phyloP scores from a whole-genome alignment of 2,329 filamentous ascomycete species.

The Colletotrichum agaves region DNA sequence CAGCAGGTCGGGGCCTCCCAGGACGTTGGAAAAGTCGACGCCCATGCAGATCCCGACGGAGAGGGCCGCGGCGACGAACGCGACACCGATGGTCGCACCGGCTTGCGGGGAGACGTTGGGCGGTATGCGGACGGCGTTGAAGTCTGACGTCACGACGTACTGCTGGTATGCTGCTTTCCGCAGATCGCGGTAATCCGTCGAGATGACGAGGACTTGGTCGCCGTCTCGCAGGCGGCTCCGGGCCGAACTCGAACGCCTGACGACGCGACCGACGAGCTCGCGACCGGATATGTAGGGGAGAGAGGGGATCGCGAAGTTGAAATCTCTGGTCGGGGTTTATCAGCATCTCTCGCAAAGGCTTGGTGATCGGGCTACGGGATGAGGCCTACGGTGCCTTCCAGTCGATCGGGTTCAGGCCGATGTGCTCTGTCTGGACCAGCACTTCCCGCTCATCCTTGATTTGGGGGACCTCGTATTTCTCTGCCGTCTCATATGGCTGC shows the following conservation, averaged over 20 bases:
- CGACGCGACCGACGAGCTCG: slow-evolving; percentile 74
- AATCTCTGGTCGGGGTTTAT: slow-evolving; percentile 58
- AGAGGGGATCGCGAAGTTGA: slow-evolving; percentile 74
- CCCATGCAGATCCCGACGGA: slow-evolving; percentile 77
- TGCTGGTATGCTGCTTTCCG: slow-evolving; percentile 79
- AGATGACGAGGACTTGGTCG: slow-evolving; percentile 72
- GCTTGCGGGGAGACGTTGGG: slow-evolving; percentile 60
- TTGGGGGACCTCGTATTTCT: slow-evolving; percentile 57
- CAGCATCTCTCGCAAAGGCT: neutral
- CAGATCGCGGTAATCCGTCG: slow-evolving; percentile 78
- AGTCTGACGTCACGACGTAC: slow-evolving; percentile 72
- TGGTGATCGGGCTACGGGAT: neutral
- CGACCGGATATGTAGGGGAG: slow-evolving; percentile 77
- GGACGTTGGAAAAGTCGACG: slow-evolving; percentile 66
- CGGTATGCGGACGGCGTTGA: slow-evolving; percentile 73
- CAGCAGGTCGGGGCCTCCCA: slow-evolving; percentile 68
- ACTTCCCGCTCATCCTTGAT: slow-evolving; percentile 58
- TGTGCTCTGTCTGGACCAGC: slow-evolving; percentile 70
- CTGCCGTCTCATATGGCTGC: slow-evolving; percentile 59
- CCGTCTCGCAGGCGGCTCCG: slow-evolving; percentile 60
- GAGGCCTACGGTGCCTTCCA: slow-evolving; percentile 75
- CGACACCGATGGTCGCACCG: slow-evolving; percentile 74
- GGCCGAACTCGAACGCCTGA: slow-evolving; percentile 43
- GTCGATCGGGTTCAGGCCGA: slow-evolving; percentile 81
- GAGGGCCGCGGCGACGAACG: slow-evolving; percentile 75